These are phyloP conservation scores for Reutealis trisperma DNA, from an alignment of 345 rosid species.

Conservation along the genomic window DNA sequence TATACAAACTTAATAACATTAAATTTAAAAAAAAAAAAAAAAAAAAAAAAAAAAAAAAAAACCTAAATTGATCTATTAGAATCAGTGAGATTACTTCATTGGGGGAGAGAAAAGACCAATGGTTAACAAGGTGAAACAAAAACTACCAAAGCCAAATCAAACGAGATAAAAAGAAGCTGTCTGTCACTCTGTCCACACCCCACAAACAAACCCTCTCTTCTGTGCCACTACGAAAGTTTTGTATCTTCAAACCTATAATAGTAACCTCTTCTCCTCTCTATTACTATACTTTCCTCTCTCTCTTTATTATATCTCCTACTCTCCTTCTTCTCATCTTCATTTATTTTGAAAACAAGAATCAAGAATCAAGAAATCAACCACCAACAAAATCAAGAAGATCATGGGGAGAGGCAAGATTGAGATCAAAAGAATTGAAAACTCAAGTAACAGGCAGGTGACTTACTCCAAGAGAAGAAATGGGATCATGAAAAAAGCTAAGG, in stretches of 20 bases:
- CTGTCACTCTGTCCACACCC: conserved; percentile 42
- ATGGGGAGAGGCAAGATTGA: conserved; percentile 88
- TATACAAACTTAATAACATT: not conserved
- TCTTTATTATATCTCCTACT: conserved; percentile 21
- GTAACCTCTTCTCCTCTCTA: conserved; percentile 31
- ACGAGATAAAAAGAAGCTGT: conserved; percentile 32
- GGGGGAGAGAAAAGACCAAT: conserved; percentile 23
- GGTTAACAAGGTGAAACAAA: conserved; percentile 41
- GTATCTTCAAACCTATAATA: conserved; percentile 46
- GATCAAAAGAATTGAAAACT: conserved; percentile 81
- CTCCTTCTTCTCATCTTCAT: conserved; percentile 20
- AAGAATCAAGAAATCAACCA: not conserved
- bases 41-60: not conserved
- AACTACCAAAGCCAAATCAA: conserved; percentile 28
- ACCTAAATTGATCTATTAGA: conserved; percentile 8
- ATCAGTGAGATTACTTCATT: not conserved
- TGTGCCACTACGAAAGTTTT: conserved; percentile 53
- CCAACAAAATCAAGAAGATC: not conserved
- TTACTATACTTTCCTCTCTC: conserved; percentile 16
- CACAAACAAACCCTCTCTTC: conserved; percentile 49
- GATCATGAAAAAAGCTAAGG: conserved; percentile 72
- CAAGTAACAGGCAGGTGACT: conserved; percentile 73
- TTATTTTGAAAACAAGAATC: conserved; percentile 16
- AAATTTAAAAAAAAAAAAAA: not conserved
- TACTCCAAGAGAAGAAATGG: conserved; percentile 77